These are phyloP conservation scores for Stachybotrys echinatus DNA, from an alignment of 2,329 filamentous ascomycete species.

Conservation along the genomic window DNA sequence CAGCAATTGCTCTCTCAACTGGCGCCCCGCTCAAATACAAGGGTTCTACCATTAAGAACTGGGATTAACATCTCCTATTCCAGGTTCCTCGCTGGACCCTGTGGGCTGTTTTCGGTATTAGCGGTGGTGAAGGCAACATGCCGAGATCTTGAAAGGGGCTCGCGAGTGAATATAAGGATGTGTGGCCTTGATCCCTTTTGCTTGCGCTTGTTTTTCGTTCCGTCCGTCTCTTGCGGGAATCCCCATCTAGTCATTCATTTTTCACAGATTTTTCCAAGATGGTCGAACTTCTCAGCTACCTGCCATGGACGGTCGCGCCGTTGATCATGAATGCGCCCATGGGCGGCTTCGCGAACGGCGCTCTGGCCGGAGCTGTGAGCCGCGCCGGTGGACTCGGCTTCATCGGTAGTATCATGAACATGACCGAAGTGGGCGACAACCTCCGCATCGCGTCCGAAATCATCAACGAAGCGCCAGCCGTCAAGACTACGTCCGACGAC, in stretches of 20 bases:
- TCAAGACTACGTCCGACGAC: neutral
- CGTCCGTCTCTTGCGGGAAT: too few relatives aligned
- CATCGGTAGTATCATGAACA: neutral
- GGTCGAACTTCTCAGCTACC: neutral
- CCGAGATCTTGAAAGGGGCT: too few relatives aligned
- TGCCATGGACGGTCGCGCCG: constrained; percentile 1
- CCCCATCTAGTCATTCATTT: neutral
- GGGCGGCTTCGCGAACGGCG: neutral
- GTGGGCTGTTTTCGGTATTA: too few relatives aligned
- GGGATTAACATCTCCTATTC: too few relatives aligned
- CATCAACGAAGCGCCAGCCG: neutral
- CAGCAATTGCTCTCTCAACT: too few relatives aligned
- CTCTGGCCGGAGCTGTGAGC: neutral
- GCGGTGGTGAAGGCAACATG: too few relatives aligned
- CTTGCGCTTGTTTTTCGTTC: too few relatives aligned
- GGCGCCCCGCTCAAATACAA: too few relatives aligned
- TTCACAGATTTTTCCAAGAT: neutral
- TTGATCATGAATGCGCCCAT: constrained; percentile 2
- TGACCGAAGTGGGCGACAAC: neutral
- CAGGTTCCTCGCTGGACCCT: too few relatives aligned
- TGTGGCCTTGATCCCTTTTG: too few relatives aligned
- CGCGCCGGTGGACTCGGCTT: constrained; percentile 1
- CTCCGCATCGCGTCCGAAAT: neutral
- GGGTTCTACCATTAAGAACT: too few relatives aligned
- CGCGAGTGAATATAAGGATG: too few relatives aligned